phyloP scores from a whole-genome alignment of 2,329 filamentous ascomycete genomes.

The Allantophomopsis cytisporea region DNA sequence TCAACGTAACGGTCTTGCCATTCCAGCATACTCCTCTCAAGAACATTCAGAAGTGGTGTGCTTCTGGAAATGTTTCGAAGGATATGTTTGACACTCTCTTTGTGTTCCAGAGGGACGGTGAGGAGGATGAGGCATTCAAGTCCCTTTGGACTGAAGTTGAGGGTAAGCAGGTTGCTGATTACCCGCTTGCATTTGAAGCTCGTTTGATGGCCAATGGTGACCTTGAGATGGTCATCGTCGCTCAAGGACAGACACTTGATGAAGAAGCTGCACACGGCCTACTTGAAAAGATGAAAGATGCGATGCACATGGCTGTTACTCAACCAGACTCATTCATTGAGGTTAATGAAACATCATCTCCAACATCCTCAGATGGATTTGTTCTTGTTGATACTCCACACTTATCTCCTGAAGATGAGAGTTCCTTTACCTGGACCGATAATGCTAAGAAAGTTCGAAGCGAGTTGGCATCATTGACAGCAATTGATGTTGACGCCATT shows the following conservation, averaged over 20 bases:
- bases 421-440: constrained; percentile 42
- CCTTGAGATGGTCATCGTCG: constrained; percentile 45
- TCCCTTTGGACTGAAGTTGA: constrained; percentile 41
- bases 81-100: constrained; percentile 71
- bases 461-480: constrained; percentile 51
- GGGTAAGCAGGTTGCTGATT: constrained; percentile 25
- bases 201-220: constrained; percentile 33
- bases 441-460: constrained; percentile 37
- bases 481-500: constrained; percentile 35
- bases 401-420: not conserved
- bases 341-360: not conserved
- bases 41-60: constrained; percentile 69
- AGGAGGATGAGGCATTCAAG: constrained; percentile 11
- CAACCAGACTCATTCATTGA: constrained; percentile 1
- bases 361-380: not conserved
- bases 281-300: constrained; percentile 25
- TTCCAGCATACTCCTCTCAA: constrained; percentile 72
- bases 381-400: not conserved
- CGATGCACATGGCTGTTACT: constrained; percentile 6
- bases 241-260: constrained; percentile 31
- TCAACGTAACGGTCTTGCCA: constrained; percentile 51
- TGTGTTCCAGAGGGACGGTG: constrained; percentile 53
- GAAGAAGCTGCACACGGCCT: constrained; percentile 21
- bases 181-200: constrained; percentile 63
- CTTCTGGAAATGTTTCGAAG: constrained; percentile 30